A percentile compares a stretch with the other conserved stretches of the same genome.
Evolutionary conservation across 2,329 filamentous ascomycete genomes (phyloP).

Genomic region (Cytospora piceicola): DNA sequence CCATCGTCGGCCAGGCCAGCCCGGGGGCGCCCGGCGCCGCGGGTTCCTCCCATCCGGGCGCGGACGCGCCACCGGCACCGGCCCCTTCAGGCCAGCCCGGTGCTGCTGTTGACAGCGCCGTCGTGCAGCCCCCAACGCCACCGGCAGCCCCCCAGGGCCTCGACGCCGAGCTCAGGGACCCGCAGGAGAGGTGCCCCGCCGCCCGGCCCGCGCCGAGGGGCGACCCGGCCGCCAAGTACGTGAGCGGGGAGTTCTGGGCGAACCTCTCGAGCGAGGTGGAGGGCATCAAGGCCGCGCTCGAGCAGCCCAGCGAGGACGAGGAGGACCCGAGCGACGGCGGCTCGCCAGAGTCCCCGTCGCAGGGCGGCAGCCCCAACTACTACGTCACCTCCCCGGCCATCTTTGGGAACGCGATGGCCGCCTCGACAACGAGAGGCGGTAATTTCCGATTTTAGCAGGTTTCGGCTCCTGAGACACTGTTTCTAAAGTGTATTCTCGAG

Average conservation of each 20-base stretch:
- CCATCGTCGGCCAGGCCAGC: slow-evolving; percentile 50
- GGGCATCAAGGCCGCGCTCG: slow-evolving; percentile 48
- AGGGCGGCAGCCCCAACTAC: slow-evolving; percentile 18
- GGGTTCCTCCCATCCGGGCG: slow-evolving; percentile 1
- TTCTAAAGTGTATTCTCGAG: no score
- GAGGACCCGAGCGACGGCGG: slow-evolving; percentile 30
- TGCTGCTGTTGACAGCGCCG: background rate
- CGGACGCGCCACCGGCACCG: background rate
- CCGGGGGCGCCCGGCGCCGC: slow-evolving; percentile 34
- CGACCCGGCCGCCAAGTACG: slow-evolving; percentile 39
- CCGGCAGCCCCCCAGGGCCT: slow-evolving; percentile 3
- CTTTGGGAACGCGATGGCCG: slow-evolving; percentile 13
- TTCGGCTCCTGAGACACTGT: no score
- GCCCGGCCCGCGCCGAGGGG: slow-evolving; percentile 19
- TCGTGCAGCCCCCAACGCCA: background rate
- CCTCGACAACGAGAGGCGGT: no score
- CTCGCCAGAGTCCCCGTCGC: slow-evolving; percentile 37
- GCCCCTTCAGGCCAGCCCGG: background rate
- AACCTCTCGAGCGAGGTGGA: slow-evolving; percentile 50
- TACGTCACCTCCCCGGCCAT: slow-evolving; percentile 18
- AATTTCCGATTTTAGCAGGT: no score
- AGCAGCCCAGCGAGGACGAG: slow-evolving; percentile 47
- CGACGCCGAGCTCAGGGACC: slow-evolving; percentile 16
- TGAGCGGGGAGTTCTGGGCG: slow-evolving; percentile 50
- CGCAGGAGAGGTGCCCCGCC: slow-evolving; percentile 24